Evolutionary conservation across 108 stramenopile species (phyloP), one percentile per base, ranked within the genome.

Genomic region (Seminavis robusta): DNA sequence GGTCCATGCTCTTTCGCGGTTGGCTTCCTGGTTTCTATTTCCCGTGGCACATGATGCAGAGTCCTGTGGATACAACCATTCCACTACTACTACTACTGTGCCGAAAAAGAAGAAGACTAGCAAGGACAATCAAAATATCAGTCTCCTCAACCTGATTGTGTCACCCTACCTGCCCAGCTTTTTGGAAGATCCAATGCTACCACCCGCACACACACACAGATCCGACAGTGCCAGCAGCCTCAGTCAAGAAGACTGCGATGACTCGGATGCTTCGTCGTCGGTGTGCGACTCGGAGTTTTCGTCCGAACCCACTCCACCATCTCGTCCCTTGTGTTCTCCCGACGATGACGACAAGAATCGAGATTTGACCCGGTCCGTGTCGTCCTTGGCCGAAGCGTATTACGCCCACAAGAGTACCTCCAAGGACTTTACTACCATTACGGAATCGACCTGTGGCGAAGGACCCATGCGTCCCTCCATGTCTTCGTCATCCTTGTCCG

Each of bases 351-450:
- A 10, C 57, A 59, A 31, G n/a, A n/a, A n/a, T n/a, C n/a, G 17
- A 30, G 67, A 5, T 67, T 66, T 1, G 48, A 66, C n/a, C n/a
- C n/a, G n/a, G n/a, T n/a, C n/a, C n/a, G n/a, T n/a, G n/a, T n/a
- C n/a, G n/a, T n/a, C n/a, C 24, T 54, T 74, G 24, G 79, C 79
- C 0, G 69, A 80, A 29, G 69, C 79, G 0, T 71, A 71, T 36
- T 80, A 74, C 55, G 69, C 68, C 0, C 69, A 80, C 39, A 67
- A 70, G 23, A 21, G 21, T n/a, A 15, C 44, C 21, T 5, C 10
- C 19, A 44, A 31, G 8, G 20, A 5, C 15, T 20, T 23, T 2
- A 33, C 23, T 24, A 38, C 34, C 17, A 58, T 13, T 7, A 30
- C 33, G 37, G 17, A 31, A 32, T 32, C 30, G 39, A 41, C 19